These are phyloP conservation scores for Hypoxylon subgilvum DNA, from an alignment of 495 filamentous ascomycete species.

Conservation along the genomic window DNA sequence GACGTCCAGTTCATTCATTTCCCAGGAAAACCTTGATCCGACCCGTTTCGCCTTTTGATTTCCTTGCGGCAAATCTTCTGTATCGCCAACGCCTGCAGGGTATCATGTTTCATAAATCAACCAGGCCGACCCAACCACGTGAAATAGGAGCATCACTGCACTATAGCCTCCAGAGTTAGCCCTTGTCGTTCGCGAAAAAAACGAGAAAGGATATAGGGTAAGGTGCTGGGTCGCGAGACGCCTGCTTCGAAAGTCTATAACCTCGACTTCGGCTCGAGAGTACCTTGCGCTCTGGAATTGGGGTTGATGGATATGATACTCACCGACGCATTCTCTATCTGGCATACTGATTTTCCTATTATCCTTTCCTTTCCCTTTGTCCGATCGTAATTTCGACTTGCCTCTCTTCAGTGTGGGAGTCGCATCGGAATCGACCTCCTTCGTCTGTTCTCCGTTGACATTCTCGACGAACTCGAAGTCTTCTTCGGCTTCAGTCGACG, in stretches of 20 bases:
- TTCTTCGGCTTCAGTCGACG: constrained; percentile 43
- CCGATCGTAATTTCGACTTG: constrained; percentile 52
- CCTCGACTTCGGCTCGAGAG: neutral
- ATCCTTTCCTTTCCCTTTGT: constrained; percentile 49
- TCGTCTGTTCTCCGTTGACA: constrained; percentile 48
- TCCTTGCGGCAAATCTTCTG: constrained; percentile 35
- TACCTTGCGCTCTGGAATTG: neutral
- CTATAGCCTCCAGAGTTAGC: constrained; percentile 19
- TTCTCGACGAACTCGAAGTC: constrained; percentile 49
- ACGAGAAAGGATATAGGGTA: neutral
- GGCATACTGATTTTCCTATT: constrained; percentile 52
- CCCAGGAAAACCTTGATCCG: constrained; percentile 11
- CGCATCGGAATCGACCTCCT: constrained; percentile 48
- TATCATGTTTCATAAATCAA: constrained; percentile 38
- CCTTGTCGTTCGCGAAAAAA: too few relatives aligned
- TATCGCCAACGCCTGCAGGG: constrained; percentile 37
- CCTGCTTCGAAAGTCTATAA: neutral
- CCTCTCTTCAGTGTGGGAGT: constrained; percentile 50
- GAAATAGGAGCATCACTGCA: constrained; percentile 26
- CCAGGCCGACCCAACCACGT: constrained; percentile 23
- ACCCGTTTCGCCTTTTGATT: constrained; percentile 15
- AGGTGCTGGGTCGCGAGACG: neutral
- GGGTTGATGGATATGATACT: neutral
- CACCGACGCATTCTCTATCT: constrained; percentile 73
- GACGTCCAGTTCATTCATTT: constrained; percentile 8